Conservation (phyloP, 805 yeast genomes). For the Kodamaea restingae region DNA sequence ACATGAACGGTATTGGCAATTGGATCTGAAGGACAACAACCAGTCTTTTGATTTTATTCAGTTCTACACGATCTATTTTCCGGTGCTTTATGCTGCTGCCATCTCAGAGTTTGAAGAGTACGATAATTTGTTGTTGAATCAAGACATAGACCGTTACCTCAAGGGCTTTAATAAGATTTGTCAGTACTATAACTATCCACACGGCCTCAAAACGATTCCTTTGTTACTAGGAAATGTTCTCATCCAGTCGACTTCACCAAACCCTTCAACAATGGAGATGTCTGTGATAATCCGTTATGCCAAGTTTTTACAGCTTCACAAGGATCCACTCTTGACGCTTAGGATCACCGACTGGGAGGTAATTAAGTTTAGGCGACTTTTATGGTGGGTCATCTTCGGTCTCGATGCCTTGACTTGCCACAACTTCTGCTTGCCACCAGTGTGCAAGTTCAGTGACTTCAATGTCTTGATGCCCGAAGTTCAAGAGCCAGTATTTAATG, state of each 20-base stretch:
- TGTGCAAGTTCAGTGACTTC: constrained; percentile 48
- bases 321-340: constrained; percentile 56
- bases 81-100: constrained; percentile 54
- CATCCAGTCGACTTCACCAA: constrained; percentile 51
- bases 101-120: constrained; percentile 58
- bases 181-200: constrained; percentile 47
- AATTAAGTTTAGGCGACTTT: constrained; percentile 49
- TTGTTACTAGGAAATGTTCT: constrained; percentile 46
- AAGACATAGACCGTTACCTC: constrained; percentile 47
- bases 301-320: constrained; percentile 51
- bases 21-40: constrained; percentile 7
- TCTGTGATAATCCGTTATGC: constrained; percentile 54
- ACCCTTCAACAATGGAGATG: constrained; percentile 53
- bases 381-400: constrained; percentile 69
- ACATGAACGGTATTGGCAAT: constrained; percentile 50
- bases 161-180: constrained; percentile 48
- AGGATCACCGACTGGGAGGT: constrained; percentile 45
- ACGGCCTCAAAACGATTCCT: constrained; percentile 40
- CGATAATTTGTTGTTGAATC: constrained; percentile 42
- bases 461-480: constrained; percentile 56
- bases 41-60: constrained; percentile 33
- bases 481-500: constrained; percentile 32
- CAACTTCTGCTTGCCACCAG: constrained; percentile 52
- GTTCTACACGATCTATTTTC: constrained; percentile 48
- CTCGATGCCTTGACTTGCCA: constrained; percentile 55